Conservation (phyloP, 2,329 filamentous ascomycete species). For the Diplocarpon mali region DNA sequence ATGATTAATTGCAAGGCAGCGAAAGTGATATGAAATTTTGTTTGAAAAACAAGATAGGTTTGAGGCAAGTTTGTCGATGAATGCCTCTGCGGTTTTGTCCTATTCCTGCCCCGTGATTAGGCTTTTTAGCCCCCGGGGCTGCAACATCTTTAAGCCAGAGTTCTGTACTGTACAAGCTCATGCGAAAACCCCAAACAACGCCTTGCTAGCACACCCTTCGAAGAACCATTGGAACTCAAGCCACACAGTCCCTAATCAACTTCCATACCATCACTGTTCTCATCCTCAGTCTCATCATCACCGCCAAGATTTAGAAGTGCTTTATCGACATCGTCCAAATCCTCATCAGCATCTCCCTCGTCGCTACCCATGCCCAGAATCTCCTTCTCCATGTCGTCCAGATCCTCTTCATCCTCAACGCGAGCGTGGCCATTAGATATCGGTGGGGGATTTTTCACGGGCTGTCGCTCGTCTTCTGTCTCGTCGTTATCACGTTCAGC, state of each 20-base stretch:
- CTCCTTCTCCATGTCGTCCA: conserved; percentile 46
- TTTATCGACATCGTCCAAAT: conserved; percentile 37
- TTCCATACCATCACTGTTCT: conserved; percentile 25
- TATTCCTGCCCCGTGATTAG: no score
- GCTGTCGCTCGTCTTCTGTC: conserved; percentile 27
- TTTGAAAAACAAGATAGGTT: no score
- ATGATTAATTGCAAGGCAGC: no score
- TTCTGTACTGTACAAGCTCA: neutral
- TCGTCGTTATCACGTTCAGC: conserved; percentile 22
- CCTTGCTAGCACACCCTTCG: no score
- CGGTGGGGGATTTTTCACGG: conserved; percentile 25
- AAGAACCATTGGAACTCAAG: neutral
- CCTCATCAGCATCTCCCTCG: conserved; percentile 28
- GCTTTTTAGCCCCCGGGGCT: no score
- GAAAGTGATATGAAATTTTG: no score
- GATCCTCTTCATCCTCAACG: conserved; percentile 32
- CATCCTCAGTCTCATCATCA: conserved; percentile 27
- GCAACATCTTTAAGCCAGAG: no score
- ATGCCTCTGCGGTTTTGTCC: no score
- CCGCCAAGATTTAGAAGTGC: conserved; percentile 23
- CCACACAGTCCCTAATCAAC: conserved; percentile 15
- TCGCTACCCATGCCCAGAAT: conserved; percentile 36
- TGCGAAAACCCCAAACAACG: no score
- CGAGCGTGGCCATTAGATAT: conserved; percentile 29
- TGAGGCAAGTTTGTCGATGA: no score